phyloP scores from a whole-genome alignment of 2,329 filamentous ascomycete species.

The Paecilomyces sp. region DNA sequence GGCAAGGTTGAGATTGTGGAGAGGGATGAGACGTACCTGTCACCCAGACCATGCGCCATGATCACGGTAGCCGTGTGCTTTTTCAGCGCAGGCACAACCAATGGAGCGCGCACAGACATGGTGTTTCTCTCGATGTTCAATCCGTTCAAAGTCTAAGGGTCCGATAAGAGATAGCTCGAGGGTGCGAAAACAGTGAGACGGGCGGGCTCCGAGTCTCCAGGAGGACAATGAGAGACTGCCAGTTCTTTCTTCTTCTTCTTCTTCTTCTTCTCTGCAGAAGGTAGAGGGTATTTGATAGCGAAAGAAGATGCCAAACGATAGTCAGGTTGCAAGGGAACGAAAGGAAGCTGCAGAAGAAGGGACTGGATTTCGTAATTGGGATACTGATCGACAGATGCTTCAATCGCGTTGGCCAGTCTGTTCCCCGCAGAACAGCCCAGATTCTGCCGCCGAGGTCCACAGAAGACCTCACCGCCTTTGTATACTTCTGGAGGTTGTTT shows the following conservation, averaged over 20 bases:
- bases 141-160: not conserved
- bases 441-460: constrained; percentile 19
- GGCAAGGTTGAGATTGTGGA: not conserved
- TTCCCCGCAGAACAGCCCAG: constrained; percentile 7
- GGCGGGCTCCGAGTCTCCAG: not conserved
- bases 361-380: not conserved
- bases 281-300: not conserved
- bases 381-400: not conserved
- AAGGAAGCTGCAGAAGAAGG: not conserved
- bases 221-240: not conserved
- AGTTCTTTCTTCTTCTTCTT: not conserved
- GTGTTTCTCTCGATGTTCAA: constrained; percentile 9
- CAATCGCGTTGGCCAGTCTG: not conserved
- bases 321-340: not conserved
- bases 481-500: not conserved
- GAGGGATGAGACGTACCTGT: constrained; percentile 52
- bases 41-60: constrained; percentile 85
- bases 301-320: not conserved
- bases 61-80: constrained; percentile 93
- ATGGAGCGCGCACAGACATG: constrained; percentile 45
- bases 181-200: not conserved
- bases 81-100: constrained; percentile 71
- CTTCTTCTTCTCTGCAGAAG: not conserved
- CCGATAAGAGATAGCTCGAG: not conserved
- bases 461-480: constrained; percentile 13